Conservation (phyloP, 2,329 filamentous ascomycete genomes). For the Clonostachys rhizophaga region DNA sequence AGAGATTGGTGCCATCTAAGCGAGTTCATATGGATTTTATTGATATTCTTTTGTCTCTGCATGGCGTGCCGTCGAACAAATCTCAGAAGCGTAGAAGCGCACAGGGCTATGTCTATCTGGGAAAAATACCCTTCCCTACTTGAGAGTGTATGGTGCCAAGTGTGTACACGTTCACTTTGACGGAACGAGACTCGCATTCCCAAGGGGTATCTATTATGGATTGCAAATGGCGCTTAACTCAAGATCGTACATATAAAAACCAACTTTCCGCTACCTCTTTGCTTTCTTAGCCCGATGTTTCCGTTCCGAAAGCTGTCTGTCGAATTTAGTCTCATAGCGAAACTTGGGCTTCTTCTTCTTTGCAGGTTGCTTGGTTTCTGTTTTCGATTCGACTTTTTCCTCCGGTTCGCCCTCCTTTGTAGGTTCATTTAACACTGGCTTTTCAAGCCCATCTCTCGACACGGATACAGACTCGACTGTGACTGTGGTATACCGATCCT, state of each 20-base stretch:
- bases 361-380: slow-evolving; percentile 11
- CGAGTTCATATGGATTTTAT: slow-evolving; percentile 1
- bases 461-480: slow-evolving; percentile 87
- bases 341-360: slow-evolving; percentile 91
- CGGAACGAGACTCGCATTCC: slow-evolving; percentile 18
- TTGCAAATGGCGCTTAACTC: too few species aligned
- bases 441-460: slow-evolving; percentile 67
- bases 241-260: slow-evolving; percentile 1
- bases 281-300: slow-evolving; percentile 66
- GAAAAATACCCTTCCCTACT: too few species aligned
- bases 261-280: slow-evolving; percentile 13
- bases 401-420: slow-evolving; percentile 12
- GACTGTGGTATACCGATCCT: slow-evolving; percentile 92
- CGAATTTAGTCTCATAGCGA: slow-evolving; percentile 83
- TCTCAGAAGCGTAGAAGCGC: too few species aligned
- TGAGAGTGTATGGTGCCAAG: too few species aligned
- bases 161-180: slow-evolving; percentile 1
- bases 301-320: slow-evolving; percentile 68
- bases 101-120: too few species aligned
- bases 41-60: slow-evolving; percentile 4
- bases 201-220: slow-evolving; percentile 23
- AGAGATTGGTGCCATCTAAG: slow-evolving; percentile 91
- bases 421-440: slow-evolving; percentile 26
- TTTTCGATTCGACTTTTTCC: slow-evolving; percentile 21
- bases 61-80: slow-evolving; percentile 1